phyloP scores from a whole-genome alignment of 176 grass and related monocot genomes.

The Dendrocalamus sinicus region DNA sequence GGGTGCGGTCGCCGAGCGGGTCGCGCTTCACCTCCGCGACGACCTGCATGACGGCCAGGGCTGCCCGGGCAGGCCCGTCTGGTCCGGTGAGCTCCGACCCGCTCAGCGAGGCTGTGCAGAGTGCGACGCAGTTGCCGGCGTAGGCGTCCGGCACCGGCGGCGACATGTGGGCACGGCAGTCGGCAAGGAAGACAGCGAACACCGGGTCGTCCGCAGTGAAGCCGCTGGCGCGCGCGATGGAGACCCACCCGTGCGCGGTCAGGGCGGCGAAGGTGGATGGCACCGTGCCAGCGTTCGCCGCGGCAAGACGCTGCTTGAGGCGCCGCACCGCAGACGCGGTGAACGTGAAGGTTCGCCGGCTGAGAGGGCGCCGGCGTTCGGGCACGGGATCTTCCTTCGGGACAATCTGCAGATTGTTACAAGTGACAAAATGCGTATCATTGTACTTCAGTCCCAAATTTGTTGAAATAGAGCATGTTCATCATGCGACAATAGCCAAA shows the following conservation, averaged over 20 bases:
- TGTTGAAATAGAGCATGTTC: neutral
- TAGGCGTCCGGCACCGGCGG: conserved; percentile 2
- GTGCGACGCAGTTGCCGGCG: conserved; percentile 15
- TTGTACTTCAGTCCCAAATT: neutral
- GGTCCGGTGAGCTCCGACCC: neutral
- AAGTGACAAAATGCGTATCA: neutral
- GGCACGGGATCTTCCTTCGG: neutral
- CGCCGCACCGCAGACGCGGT: neutral
- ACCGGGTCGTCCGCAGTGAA: neutral
- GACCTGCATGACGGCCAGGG: neutral
- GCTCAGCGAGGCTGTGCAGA: neutral
- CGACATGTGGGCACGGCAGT: neutral
- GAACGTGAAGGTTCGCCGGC: conserved; percentile 26
- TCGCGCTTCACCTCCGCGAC: neutral
- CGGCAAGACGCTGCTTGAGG: neutral
- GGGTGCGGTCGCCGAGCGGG: neutral
- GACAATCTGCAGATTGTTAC: neutral
- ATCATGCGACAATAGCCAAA: neutral
- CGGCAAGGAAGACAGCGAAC: conserved; percentile 13
- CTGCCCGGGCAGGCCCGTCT: neutral
- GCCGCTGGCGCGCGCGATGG: conserved; percentile 32
- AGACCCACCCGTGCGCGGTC: conserved; percentile 19
- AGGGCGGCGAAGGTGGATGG: conserved; percentile 23
- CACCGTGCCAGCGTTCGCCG: neutral
- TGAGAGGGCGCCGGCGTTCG: neutral